Conservation (phyloP, 2,329 filamentous ascomycete species). For the Pseudocercospora vitis region DNA sequence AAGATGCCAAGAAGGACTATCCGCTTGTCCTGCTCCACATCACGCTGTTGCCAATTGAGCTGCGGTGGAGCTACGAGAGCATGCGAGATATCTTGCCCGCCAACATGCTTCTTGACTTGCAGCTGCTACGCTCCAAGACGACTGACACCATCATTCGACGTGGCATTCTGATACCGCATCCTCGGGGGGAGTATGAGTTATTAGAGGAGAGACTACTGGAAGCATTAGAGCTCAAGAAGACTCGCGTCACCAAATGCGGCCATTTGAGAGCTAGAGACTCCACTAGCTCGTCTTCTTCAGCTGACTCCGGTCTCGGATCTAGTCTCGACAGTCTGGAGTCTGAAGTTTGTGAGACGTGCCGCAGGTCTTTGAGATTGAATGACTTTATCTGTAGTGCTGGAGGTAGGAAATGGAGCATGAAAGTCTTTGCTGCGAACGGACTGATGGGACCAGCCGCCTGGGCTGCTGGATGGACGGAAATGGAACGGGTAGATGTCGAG, state of each 20-base stretch:
- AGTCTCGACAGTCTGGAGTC: conserved; percentile 28
- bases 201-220: conserved; percentile 76
- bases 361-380: conserved; percentile 39
- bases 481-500: conserved; percentile 97
- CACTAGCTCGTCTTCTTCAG: conserved; percentile 45
- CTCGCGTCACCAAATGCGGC: conserved; percentile 71
- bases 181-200: conserved; percentile 75
- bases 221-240: conserved; percentile 68
- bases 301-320: conserved; percentile 36
- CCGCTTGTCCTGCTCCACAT: conserved; percentile 77
- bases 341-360: conserved; percentile 38
- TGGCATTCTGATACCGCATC: conserved; percentile 73
- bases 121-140: conserved; percentile 67
- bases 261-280: conserved; percentile 69
- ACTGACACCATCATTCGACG: conserved; percentile 72
- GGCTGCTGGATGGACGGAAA: conserved; percentile 92
- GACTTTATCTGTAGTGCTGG: conserved; percentile 40
- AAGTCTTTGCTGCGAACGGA: conserved; percentile 92
- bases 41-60: conserved; percentile 69
- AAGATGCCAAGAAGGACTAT: conserved; percentile 27
- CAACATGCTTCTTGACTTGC: conserved; percentile 60
- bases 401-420: conserved; percentile 69
- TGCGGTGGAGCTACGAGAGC: conserved; percentile 57
- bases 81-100: conserved; percentile 55
- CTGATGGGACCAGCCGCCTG: conserved; percentile 90